Percentiles rank a stretch among this genome's conserved stretches.
phyloP scores from a whole-genome alignment of 1,284 basidiomycete genomes.

The Sphaerobolus stellatus region DNA sequence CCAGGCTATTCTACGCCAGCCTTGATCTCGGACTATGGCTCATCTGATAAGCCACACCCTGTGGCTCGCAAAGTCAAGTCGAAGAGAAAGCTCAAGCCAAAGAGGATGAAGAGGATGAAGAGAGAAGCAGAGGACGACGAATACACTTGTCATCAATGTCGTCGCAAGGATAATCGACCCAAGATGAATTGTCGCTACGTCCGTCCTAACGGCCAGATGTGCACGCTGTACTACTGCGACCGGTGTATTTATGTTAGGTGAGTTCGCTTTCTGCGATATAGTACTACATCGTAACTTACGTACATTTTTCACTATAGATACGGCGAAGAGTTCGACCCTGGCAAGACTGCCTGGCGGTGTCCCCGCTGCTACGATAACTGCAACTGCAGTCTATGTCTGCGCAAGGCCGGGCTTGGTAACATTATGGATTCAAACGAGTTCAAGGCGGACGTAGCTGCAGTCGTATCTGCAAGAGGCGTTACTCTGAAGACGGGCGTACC shows the following conservation, averaged over 20 bases:
- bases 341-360: conserved; percentile 1
- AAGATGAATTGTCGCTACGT: conserved; percentile 8
- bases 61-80: too few relatives aligned
- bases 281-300: not conserved
- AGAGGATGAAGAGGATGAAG: too few relatives aligned
- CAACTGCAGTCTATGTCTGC: conserved; percentile 10
- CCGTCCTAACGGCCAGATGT: not conserved
- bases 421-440: too few relatives aligned
- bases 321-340: conserved; percentile 7
- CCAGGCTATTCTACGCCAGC: too few relatives aligned
- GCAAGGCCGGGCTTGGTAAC: conserved; percentile 6
- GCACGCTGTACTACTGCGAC: not conserved
- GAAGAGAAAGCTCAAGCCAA: too few relatives aligned
- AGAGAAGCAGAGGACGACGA: too few relatives aligned
- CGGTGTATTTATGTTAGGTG: conserved; percentile 4
- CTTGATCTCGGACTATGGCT: too few relatives aligned
- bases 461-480: too few relatives aligned
- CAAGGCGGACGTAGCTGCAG: too few relatives aligned
- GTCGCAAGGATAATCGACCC: not conserved
- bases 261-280: not conserved
- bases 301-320: not conserved
- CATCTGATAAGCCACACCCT: too few relatives aligned
- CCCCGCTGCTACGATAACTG: conserved; percentile 9
- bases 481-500: too few relatives aligned
- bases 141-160: conserved; percentile 8